These are phyloP conservation scores for Artemisia annua DNA, from an alignment of 129 eudicot species.

Conservation along the genomic window DNA sequence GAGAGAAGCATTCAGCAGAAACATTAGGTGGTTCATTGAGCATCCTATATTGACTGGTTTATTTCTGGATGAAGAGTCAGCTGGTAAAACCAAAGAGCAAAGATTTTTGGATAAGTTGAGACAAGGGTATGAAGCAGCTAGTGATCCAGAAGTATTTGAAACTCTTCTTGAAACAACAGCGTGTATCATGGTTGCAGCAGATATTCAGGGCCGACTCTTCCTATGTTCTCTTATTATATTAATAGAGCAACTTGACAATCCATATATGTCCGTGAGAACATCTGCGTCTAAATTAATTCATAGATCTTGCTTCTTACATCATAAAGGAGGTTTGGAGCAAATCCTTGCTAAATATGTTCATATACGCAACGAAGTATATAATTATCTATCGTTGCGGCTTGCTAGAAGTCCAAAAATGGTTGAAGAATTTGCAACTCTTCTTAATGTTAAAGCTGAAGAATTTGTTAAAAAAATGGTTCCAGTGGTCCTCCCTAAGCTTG, in stretches of 20 bases:
- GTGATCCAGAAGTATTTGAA: constrained; percentile 75
- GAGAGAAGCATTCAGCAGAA: constrained; percentile 74
- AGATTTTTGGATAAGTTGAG: constrained; percentile 69
- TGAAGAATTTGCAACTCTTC: constrained; percentile 88
- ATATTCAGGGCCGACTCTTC: constrained; percentile 63
- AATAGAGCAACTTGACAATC: constrained; percentile 85
- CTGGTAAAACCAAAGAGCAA: constrained; percentile 24
- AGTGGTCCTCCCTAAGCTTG: constrained; percentile 88
- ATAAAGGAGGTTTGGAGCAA: constrained; percentile 66
- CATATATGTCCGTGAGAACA: constrained; percentile 58
- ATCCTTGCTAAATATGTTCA: constrained; percentile 57
- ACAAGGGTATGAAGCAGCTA: constrained; percentile 62
- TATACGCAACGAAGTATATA: constrained; percentile 61
- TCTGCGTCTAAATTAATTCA: constrained; percentile 70
- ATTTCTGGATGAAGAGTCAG: constrained; percentile 31
- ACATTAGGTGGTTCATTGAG: constrained; percentile 69
- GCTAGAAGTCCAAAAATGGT: constrained; percentile 63
- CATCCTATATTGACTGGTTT: constrained; percentile 56
- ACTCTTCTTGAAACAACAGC: constrained; percentile 82
- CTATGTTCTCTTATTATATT: constrained; percentile 67
- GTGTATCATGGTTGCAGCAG: constrained; percentile 69
- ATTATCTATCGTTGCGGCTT: constrained; percentile 68
- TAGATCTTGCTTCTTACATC: constrained; percentile 68
- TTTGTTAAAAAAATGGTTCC: constrained; percentile 84
- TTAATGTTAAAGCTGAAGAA: constrained; percentile 63